Percentiles rank a stretch among this genome's conserved stretches.
Evolutionary conservation across 495 filamentous ascomycete species (phyloP).

Genomic region (Astrothelium macrocarpum): DNA sequence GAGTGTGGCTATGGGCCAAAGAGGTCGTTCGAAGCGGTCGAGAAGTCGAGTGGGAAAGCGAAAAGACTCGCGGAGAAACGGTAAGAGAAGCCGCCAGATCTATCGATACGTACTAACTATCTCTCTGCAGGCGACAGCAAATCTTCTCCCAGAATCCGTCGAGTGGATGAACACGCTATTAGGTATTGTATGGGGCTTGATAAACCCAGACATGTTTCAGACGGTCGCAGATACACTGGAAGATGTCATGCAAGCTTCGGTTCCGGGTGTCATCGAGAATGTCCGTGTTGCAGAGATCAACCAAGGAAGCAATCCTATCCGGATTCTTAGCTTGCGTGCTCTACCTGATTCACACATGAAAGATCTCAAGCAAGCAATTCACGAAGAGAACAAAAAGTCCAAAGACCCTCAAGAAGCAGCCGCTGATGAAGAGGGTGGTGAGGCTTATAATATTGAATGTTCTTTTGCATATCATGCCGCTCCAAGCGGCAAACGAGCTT

Average conservation of each 20-base stretch:
- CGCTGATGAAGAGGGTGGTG: conserved; percentile 82
- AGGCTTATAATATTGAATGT: conserved; percentile 91
- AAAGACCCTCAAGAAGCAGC: conserved; percentile 83
- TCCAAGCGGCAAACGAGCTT: conserved; percentile 56
- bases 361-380: conserved; percentile 69
- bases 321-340: conserved; percentile 81
- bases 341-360: conserved; percentile 73
- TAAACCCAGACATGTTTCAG: conserved; percentile 89
- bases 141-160: conserved; percentile 85
- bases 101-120: neutral
- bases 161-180: conserved; percentile 91
- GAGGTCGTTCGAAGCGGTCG: conserved; percentile 71
- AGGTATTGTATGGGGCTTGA: conserved; percentile 71
- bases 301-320: conserved; percentile 80
- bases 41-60: conserved; percentile 79
- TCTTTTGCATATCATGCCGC: conserved; percentile 87
- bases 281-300: conserved; percentile 94
- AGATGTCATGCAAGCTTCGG: conserved; percentile 93
- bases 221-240: conserved; percentile 64
- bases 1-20: conserved; percentile 80
- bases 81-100: conserved; percentile 37
- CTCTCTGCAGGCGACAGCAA: conserved; percentile 58
- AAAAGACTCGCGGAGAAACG: conserved; percentile 72
- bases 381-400: conserved; percentile 63
- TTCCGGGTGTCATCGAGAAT: conserved; percentile 82